Evolutionary conservation across 768 basidiomycete genomes (phyloP).

Genomic region (Naganishia randhawae): DNA sequence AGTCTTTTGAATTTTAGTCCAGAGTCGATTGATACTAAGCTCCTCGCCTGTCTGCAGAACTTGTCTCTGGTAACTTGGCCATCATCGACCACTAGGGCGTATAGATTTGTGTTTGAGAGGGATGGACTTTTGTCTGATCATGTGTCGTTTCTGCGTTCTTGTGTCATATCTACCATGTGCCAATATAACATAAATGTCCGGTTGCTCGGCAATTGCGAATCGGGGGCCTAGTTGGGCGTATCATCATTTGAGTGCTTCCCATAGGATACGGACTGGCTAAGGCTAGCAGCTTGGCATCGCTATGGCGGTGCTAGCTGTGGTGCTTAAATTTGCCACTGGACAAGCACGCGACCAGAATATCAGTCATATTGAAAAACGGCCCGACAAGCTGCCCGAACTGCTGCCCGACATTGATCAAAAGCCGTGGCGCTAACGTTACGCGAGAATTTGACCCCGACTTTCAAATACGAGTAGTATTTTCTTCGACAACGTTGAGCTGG

Average conservation of each 20-base stretch:
- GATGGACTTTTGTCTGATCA: not conserved
- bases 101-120: slow-evolving; percentile 1
- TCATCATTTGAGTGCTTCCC: too few relatives aligned
- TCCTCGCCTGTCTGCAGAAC: slow-evolving; percentile 50
- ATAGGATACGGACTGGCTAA: too few relatives aligned
- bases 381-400: too few relatives aligned
- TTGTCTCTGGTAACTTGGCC: slow-evolving; percentile 78
- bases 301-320: too few relatives aligned
- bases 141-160: not conserved
- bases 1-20: slow-evolving; percentile 32
- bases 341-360: not conserved
- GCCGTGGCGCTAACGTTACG: not conserved
- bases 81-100: slow-evolving; percentile 60
- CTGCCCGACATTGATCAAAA: too few relatives aligned
- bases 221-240: too few relatives aligned
- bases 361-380: not conserved
- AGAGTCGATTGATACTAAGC: not conserved
- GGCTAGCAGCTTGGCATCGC: too few relatives aligned
- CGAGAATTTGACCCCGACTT: not conserved
- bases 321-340: not conserved
- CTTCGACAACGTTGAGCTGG: not conserved
- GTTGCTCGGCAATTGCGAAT: too few relatives aligned
- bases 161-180: slow-evolving; percentile 20
- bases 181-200: not conserved
- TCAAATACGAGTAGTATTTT: not conserved